Conservation (phyloP, 495 filamentous ascomycete genomes). For the Emericellopsis terricola region DNA sequence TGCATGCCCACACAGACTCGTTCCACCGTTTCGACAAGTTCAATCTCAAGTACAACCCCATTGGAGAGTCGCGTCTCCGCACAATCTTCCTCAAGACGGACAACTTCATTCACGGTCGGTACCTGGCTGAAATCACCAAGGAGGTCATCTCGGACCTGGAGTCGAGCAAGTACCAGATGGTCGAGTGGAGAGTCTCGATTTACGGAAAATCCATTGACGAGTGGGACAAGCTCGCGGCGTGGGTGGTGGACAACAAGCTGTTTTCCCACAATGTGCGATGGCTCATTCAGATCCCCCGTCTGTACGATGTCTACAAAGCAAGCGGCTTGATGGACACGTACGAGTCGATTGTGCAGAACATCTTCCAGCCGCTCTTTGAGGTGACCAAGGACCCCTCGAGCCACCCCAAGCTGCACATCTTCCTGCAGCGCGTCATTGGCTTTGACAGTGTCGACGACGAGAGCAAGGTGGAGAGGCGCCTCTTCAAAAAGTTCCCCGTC, state of each 20-base stretch:
- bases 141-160: constrained; percentile 97
- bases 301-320: constrained; percentile 91
- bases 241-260: constrained; percentile 98
- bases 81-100: constrained; percentile 98
- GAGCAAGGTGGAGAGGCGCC: constrained; percentile 81
- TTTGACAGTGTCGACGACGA: constrained; percentile 98
- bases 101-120: constrained; percentile 90
- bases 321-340: constrained; percentile 73
- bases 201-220: constrained; percentile 84
- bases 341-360: constrained; percentile 76
- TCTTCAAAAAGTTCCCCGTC: constrained; percentile 85
- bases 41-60: constrained; percentile 96
- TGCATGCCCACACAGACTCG: constrained; percentile 96
- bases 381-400: constrained; percentile 73
- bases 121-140: constrained; percentile 91
- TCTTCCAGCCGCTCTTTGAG: constrained; percentile 90
- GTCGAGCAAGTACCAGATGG: constrained; percentile 99
- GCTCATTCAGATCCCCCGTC: constrained; percentile 86
- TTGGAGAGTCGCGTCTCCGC: constrained; percentile 84
- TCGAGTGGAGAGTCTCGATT: constrained; percentile 95
- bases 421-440: constrained; percentile 85
- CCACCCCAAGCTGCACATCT: constrained; percentile 87
- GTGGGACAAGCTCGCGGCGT: constrained; percentile 94
- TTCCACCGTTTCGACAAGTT: constrained; percentile 99
- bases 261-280: constrained; percentile 95